Percentiles rank a stretch among this genome's conserved stretches.
Conservation (phyloP, 139 green algal genomes). For the Micractinium sp. region DNA sequence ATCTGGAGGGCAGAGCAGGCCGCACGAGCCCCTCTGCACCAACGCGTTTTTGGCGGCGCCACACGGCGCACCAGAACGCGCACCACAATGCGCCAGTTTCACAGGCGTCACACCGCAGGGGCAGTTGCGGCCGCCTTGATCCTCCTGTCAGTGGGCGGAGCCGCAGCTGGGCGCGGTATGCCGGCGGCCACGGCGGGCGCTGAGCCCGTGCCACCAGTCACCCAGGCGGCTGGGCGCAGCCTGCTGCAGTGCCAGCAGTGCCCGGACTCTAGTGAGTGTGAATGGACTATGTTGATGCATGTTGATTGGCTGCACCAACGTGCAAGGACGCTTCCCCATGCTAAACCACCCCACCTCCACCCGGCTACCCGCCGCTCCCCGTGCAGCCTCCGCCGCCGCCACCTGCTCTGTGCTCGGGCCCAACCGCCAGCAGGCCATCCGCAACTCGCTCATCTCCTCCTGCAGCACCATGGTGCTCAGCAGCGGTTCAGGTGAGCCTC, state of each 20-base stretch:
- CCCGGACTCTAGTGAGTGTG: background rate
- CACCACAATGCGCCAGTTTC: no score
- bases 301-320: background rate
- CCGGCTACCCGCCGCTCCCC: background rate
- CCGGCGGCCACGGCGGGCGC: no score
- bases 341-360: no score
- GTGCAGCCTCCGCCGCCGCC: background rate
- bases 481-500: background rate
- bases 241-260: slow-evolving; percentile 1
- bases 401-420: background rate
- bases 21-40: no score
- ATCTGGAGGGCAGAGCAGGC: no score
- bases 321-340: background rate
- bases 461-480: background rate
- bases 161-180: background rate
- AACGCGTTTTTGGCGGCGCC: no score
- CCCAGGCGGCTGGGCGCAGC: background rate
- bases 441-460: background rate
- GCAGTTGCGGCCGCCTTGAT: no score
- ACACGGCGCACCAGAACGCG: no score
- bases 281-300: background rate
- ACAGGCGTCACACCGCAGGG: no score
- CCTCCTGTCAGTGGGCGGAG: background rate
- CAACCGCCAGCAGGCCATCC: background rate
- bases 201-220: no score